Conservation (phyloP, 208 protist species). For the Leishmania martiniquensis region DNA sequence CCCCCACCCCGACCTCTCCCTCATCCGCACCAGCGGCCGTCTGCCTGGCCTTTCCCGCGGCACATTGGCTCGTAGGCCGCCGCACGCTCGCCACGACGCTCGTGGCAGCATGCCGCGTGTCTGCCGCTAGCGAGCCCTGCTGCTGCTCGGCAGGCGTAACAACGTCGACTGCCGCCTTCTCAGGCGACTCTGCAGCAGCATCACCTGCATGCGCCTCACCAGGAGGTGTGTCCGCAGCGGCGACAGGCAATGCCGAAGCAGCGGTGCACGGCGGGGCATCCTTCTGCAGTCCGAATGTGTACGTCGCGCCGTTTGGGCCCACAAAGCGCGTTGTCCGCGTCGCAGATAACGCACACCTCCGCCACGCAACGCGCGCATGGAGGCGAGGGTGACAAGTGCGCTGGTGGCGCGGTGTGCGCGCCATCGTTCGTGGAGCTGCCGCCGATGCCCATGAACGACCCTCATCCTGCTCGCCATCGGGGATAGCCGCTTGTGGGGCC, state of each 20-base stretch:
- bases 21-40: neutral
- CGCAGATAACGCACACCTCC: constrained; percentile 71
- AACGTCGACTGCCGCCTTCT: constrained; percentile 48
- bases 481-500: neutral
- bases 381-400: neutral
- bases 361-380: constrained; percentile 1
- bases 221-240: neutral
- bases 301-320: constrained; percentile 67
- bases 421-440: constrained; percentile 88
- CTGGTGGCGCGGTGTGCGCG: neutral
- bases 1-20: constrained; percentile 4
- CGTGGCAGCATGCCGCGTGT: constrained; percentile 60
- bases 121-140: constrained; percentile 40
- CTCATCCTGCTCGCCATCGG: neutral
- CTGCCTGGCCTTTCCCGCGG: neutral
- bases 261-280: constrained; percentile 33
- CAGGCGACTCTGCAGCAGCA: neutral
- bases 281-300: constrained; percentile 83
- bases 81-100: constrained; percentile 41
- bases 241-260: neutral
- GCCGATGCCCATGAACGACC: constrained; percentile 76
- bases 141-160: constrained; percentile 36
- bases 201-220: neutral
- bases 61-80: neutral
- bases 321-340: constrained; percentile 78